Evolutionary conservation across 306 rosid genomes (phyloP), one percentile per base, ranked within the genome.

Genomic region (Ceratonia siliqua): DNA sequence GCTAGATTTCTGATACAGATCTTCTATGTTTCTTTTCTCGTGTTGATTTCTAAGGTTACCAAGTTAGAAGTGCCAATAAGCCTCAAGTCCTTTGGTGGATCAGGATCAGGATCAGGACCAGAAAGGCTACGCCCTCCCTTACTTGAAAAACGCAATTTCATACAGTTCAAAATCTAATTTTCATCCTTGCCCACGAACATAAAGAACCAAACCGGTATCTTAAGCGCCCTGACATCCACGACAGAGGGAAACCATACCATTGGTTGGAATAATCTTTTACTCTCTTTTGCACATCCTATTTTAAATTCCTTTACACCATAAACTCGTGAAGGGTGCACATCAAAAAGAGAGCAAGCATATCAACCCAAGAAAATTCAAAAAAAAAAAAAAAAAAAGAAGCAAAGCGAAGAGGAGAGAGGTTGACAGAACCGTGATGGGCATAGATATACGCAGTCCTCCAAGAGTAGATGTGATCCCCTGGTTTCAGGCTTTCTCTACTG

Each of bases 391-490:
- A 12, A 13, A 0, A 6, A 20, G 20, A 14, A 35, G 38, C 41
- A 32, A 48, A 10, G 8, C 1, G 35, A 62, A n/a, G 5, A 41
- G 13, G 35, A 50, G 53, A 76, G 62, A 15, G 72, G 25, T 53
- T 28, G 74, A 54, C 53, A 70, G 74, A 59, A 94, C 97, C 98
- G 57, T 94, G 97, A 89, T 94, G 98, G 6, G 97, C 96, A 64
- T 94, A 94, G n/a, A 85, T 79, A 67, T 94, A 94, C 25, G 92
- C 96, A 80, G 85, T 58, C 79, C 98, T 91, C 96, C 94, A 94
- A 61, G 93, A 87, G 81, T 94, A 94, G 66, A 94, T 84, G 77
- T 94, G 98, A 91, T 94, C 97, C 78, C 98, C 97, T 2, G 89
- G 88, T 61, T 91, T 88, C 73, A 94, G 79, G 54, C 87, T 79